Base-by-base conservation (phyloP, 2,329 filamentous ascomycete species). In the Aureobasidium sp. region DNA sequence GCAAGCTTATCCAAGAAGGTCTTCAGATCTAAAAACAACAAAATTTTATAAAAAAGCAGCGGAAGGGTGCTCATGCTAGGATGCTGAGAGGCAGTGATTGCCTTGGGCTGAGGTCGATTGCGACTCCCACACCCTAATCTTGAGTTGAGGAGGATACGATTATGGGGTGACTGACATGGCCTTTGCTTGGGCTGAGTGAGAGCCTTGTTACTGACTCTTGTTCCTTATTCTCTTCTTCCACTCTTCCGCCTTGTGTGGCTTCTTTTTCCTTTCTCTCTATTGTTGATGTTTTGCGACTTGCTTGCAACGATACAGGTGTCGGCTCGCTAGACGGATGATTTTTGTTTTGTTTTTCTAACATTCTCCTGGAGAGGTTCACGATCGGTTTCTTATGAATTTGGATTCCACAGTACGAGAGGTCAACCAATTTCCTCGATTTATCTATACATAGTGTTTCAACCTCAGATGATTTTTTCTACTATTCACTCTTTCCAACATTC, bases 1-100 rank as follows among this genome's bases (percentile, higher is more conserved):
- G 72, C 52, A 74, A 76, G 65, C 71, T 79, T 63, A 77, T 80
- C 62, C 69, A 75, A 63, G 73, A 76, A 64, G 78, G 76, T 57
- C 60, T 74, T 67, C 67, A 66, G 56, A 37, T 56, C 59, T 61
- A 40, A 60, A 40, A 39, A 50, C 27, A 39, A 40, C 29, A 52
- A 31, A 40, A 29, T 11, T 19, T 2, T 22, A 33, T 33, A 44
- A 58, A 60, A 47, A 57, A 40, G 47, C 35, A 44, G 35, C 63
- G 63, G 40, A 42, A 61, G 49, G 60, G 48, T 67, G 62, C 63
- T 57, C 57, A 50, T 19, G 57, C 44, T 50, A 64, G 64, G 65
- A 64, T 57, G 45, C 54, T 50, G 49, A 64, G 64, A 58, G 59
- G 62, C 40, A 59, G 61, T 56, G 64, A 57, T 54, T 62, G 58